Conservation (phyloP, 1,284 basidiomycete species). For the Phylloboletellus chloephorus region DNA sequence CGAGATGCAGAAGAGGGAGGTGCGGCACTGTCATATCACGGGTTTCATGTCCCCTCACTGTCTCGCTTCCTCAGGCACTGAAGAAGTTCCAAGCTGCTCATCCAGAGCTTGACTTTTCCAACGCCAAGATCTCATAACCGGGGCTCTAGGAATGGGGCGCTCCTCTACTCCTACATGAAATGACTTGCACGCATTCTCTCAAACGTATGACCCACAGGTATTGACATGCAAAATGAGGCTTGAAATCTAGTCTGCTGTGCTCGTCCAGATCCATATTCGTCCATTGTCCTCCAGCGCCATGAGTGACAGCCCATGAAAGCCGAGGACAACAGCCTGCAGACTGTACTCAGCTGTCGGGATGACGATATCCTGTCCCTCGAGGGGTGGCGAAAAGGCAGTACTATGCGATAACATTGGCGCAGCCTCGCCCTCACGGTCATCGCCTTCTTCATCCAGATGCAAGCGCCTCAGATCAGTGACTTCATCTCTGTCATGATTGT, state of each 20-base stretch:
- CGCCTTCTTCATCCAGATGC: constrained; percentile 29
- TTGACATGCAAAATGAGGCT: not conserved
- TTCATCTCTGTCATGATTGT: constrained; percentile 15
- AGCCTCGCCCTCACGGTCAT: constrained; percentile 19
- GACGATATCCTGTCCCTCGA: constrained; percentile 17
- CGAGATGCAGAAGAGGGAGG: constrained; percentile 86
- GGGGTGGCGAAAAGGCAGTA: constrained; percentile 20
- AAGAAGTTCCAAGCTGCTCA: constrained; percentile 87
- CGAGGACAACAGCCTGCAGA: constrained; percentile 38
- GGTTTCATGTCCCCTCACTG: not conserved
- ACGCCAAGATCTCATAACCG: constrained; percentile 77
- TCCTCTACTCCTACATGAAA: not conserved
- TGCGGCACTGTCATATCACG: constrained; percentile 25
- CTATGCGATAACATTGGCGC: constrained; percentile 4
- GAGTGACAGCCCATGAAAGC: constrained; percentile 40
- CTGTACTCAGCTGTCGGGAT: constrained; percentile 10
- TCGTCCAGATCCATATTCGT: constrained; percentile 28
- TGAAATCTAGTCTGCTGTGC: constrained; percentile 14
- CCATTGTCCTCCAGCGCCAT: constrained; percentile 25
- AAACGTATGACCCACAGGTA: not conserved
- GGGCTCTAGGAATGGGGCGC: not conserved
- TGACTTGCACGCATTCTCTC: not conserved
- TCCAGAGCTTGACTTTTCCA: constrained; percentile 92
- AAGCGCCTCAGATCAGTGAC: constrained; percentile 16
- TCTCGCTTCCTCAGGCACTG: constrained; percentile 51